phyloP scores from a whole-genome alignment of 306 rosid species.

The Gynostemma pentaphyllum region DNA sequence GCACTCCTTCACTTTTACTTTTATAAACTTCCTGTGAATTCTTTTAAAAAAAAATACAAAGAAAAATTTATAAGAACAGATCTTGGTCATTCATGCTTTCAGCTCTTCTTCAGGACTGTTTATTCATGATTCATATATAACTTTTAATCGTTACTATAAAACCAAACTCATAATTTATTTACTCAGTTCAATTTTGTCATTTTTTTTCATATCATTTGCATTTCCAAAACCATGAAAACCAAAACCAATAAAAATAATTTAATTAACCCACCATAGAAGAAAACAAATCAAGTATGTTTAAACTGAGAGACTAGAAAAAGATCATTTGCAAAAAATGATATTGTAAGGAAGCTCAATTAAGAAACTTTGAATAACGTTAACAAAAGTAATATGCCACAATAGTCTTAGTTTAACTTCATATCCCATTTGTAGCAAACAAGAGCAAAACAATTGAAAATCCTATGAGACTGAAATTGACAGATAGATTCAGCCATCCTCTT shows the following conservation, averaged over 20 bases:
- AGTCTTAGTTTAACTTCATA: neutral
- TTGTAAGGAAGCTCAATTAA: neutral
- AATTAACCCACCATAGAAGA: neutral
- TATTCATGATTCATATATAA: no score
- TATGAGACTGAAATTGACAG: neutral
- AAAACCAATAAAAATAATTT: neutral
- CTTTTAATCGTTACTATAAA: no score
- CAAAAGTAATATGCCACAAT: neutral
- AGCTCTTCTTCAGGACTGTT: no score
- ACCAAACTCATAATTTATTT: no score
- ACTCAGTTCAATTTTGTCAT: no score
- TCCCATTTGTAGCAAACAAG: neutral
- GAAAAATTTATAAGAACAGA: no score
- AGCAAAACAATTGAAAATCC: neutral
- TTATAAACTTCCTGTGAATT: no score
- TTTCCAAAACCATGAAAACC: neutral
- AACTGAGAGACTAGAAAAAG: neutral
- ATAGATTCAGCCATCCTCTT: neutral
- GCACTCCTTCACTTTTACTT: no score
- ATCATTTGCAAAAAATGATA: neutral
- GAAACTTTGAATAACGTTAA: neutral
- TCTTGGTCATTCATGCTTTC: no score
- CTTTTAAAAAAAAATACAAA: no score
- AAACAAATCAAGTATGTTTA: neutral
- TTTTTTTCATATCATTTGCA: neutral